Evolutionary conservation across 371 early-diverging fungal genomes (phyloP).

Genomic region (Funneliformis caledonium): DNA sequence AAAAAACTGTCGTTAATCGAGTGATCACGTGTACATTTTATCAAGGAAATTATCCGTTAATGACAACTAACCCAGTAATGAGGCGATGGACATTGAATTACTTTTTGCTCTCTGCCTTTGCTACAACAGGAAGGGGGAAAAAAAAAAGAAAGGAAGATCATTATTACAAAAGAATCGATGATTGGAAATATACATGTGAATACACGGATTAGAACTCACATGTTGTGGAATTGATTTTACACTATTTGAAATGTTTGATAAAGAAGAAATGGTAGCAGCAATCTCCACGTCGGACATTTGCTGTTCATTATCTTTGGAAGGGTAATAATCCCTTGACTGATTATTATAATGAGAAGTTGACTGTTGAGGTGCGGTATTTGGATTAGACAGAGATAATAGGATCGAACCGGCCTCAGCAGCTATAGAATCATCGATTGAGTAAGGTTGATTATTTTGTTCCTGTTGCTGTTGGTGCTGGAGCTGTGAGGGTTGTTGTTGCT

Average conservation of each 20-base stretch:
- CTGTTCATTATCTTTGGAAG: constrained; percentile 18
- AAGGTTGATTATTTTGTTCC: not conserved
- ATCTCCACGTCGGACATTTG: constrained; percentile 32
- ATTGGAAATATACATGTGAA: not conserved
- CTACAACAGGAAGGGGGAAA: not conserved
- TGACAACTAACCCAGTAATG: constrained; percentile 13
- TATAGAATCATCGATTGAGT: not conserved
- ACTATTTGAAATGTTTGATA: not conserved
- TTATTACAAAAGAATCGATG: not conserved
- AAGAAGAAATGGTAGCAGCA: constrained; percentile 31
- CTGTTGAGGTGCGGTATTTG: not conserved
- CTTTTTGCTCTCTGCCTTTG: constrained; percentile 16
- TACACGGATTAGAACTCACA: not conserved
- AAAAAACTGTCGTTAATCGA: not conserved
- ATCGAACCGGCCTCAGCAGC: not conserved
- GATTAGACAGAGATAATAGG: not conserved
- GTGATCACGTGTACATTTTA: not conserved
- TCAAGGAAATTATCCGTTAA: not conserved
- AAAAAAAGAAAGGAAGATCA: not conserved
- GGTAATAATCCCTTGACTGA: constrained; percentile 18
- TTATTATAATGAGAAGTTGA: not conserved
- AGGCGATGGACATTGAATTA: constrained; percentile 24
- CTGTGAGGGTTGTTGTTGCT: not conserved
- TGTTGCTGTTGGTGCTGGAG: not conserved
- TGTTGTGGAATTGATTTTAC: not conserved